Percentiles rank a stretch among this genome's conserved stretches.
These are phyloP conservation scores for Oryza glumipatula DNA, from an alignment of 176 grass and related monocot genomes.

Conservation along the genomic window DNA sequence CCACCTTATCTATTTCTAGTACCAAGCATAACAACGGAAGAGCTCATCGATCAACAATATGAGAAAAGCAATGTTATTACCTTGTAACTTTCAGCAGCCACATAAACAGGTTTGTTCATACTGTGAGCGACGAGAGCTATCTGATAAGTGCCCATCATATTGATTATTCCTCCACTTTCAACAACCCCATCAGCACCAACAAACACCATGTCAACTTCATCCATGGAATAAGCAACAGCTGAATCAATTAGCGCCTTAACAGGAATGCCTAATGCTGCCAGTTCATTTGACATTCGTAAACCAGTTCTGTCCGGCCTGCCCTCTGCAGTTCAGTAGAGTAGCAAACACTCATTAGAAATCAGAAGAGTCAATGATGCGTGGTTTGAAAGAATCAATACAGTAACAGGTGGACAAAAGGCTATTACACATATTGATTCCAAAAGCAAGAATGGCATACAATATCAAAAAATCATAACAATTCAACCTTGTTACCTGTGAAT, in stretches of 20 bases:
- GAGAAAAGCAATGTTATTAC: slow-evolving; percentile 36
- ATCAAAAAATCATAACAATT: neutral
- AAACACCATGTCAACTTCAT: slow-evolving; percentile 96
- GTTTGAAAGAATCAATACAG: neutral
- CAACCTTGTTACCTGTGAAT: neutral
- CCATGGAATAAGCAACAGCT: slow-evolving; percentile 93
- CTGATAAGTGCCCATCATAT: slow-evolving; percentile 99
- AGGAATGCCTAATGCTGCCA: slow-evolving; percentile 82
- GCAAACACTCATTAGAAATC: slow-evolving; percentile 23
- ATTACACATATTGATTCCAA: slow-evolving; percentile 6
- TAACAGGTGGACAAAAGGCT: slow-evolving; percentile 9
- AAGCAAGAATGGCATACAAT: neutral
- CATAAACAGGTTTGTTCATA: slow-evolving; percentile 96
- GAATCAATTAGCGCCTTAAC: slow-evolving; percentile 94
- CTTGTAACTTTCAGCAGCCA: slow-evolving; percentile 99
- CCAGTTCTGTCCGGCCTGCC: slow-evolving; percentile 93
- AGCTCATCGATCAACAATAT: slow-evolving; percentile 3
- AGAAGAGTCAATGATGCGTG: neutral
- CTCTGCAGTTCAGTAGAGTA: slow-evolving; percentile 62
- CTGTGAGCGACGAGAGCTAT: slow-evolving; percentile 91
- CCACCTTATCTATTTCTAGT: slow-evolving; percentile 8
- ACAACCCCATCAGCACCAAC: slow-evolving; percentile 97
- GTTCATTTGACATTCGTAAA: slow-evolving; percentile 84
- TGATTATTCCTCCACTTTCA: slow-evolving; percentile 98
- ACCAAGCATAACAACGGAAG: neutral